These are phyloP conservation scores for Podospora anserina DNA, from an alignment of 495 filamentous ascomycete genomes.

Conservation along the genomic window DNA sequence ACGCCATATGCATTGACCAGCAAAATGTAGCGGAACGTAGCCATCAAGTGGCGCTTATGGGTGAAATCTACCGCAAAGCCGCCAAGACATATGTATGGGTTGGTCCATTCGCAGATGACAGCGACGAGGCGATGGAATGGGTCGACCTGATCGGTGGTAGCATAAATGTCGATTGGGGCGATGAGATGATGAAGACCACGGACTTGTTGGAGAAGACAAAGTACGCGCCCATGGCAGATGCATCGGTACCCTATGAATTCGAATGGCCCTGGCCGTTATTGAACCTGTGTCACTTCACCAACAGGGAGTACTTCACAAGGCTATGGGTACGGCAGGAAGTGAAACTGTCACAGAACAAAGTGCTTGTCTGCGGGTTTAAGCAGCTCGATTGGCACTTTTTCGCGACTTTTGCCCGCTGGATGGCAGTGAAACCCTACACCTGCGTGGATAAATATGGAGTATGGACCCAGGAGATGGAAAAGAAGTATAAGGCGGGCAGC, in stretches of 20 bases:
- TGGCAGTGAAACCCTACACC: background rate
- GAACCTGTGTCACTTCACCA: background rate
- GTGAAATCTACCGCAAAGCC: background rate
- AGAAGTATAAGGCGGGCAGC: background rate
- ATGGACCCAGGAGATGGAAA: background rate
- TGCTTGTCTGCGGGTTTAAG: background rate
- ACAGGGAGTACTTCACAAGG: background rate
- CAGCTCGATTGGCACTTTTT: background rate
- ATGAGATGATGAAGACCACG: background rate
- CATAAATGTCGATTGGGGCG: background rate
- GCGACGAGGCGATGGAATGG: background rate
- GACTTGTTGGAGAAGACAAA: background rate
- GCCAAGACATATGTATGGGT: background rate
- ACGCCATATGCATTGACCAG: conserved; percentile 16
- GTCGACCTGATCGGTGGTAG: background rate
- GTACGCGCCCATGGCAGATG: background rate
- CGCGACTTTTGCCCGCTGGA: background rate
- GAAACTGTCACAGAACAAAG: background rate
- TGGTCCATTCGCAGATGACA: background rate
- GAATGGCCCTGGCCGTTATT: background rate
- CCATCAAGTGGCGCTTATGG: conserved; percentile 7
- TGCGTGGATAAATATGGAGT: background rate
- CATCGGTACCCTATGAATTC: background rate
- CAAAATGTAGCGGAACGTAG: conserved; percentile 5
- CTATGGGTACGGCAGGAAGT: background rate